Evolutionary conservation across 768 basidiomycete species (phyloP), one percentile per base, ranked within the genome.

Genomic region (Pisolithus orientalis): DNA sequence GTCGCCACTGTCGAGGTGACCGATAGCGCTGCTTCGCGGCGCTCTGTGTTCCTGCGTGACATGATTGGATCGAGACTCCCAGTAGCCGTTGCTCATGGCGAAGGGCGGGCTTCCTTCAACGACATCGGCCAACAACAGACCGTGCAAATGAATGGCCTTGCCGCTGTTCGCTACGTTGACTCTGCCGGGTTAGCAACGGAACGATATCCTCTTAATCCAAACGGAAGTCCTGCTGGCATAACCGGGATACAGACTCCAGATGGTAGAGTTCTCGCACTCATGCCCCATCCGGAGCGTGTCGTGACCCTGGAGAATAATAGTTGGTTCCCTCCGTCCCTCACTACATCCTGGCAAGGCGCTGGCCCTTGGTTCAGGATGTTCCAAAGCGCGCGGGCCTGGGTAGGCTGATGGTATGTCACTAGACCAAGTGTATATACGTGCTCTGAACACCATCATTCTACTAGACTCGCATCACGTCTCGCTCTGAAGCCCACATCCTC

Each of bases 341-440:
- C 67, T 34, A 73, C 78, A 27, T 61, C 70, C 21, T 93, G 90
- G 90, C 72, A 78, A 32, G 84, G 87, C 10, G 72, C 76, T 28
- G 94, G 94, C 4, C 96, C 96, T 2, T 99, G 96, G 96, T 94
- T 96, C 72, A 83, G 78, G 65, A 65, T 97, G 59, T 98, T 98
- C 82, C 90, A 92, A 70, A 96, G 84, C 64, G 94, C 91, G 9
- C 76, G 92, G 57, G 72, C 70, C 60, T 90, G 90, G 88, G 51
- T 70, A 53, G 58, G 59, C 39, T 66, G 49, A 61, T 6, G 17
- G 67, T 66, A 49, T 51, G 67, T 55, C 28, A n/a, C 5, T 52
- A 27, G 28, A 34, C 34, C 34, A 34, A 34, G 11, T 34, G 34
- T 11, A 34, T 5, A 34, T 14, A 5, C 13, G 3, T 34, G 34